phyloP scores from a whole-genome alignment of 352 stramenopile species.

The Saprolegnia parasitica region DNA sequence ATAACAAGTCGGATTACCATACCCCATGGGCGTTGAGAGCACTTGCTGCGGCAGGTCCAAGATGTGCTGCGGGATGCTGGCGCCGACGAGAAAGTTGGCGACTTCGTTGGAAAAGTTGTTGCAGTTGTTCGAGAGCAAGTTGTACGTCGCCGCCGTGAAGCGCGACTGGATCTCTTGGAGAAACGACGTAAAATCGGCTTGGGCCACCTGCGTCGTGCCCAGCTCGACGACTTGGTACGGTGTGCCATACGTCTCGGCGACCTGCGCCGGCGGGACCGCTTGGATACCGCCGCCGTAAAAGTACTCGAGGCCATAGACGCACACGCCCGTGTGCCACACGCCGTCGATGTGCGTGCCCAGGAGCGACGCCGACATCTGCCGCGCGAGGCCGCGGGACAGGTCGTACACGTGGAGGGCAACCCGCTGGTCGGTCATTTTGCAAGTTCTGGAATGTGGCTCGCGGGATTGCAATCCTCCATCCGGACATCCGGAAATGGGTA shows the following conservation, averaged over 20 bases:
- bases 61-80: slow-evolving; percentile 88
- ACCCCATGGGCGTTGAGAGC: slow-evolving; percentile 86
- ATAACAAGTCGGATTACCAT: no score
- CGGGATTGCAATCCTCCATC: not conserved
- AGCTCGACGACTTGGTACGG: slow-evolving; percentile 78
- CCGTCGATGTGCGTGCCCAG: slow-evolving; percentile 91
- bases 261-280: slow-evolving; percentile 50
- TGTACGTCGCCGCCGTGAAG: slow-evolving; percentile 89
- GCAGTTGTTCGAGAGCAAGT: slow-evolving; percentile 94
- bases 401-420: slow-evolving; percentile 95
- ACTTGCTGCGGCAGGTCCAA: slow-evolving; percentile 85
- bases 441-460: not conserved
- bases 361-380: slow-evolving; percentile 79
- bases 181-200: slow-evolving; percentile 82
- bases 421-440: slow-evolving; percentile 32
- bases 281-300: slow-evolving; percentile 95
- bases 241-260: slow-evolving; percentile 67
- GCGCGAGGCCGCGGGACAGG: slow-evolving; percentile 90
- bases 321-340: slow-evolving; percentile 88
- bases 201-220: slow-evolving; percentile 66
- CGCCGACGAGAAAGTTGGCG: slow-evolving; percentile 78
- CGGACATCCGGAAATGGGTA: not conserved
- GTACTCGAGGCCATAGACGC: slow-evolving; percentile 85
- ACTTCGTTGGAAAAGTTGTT: slow-evolving; percentile 96
- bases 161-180: slow-evolving; percentile 61